Evolutionary conservation across 768 basidiomycete genomes (phyloP).

Genomic region (Russula vinacea): DNA sequence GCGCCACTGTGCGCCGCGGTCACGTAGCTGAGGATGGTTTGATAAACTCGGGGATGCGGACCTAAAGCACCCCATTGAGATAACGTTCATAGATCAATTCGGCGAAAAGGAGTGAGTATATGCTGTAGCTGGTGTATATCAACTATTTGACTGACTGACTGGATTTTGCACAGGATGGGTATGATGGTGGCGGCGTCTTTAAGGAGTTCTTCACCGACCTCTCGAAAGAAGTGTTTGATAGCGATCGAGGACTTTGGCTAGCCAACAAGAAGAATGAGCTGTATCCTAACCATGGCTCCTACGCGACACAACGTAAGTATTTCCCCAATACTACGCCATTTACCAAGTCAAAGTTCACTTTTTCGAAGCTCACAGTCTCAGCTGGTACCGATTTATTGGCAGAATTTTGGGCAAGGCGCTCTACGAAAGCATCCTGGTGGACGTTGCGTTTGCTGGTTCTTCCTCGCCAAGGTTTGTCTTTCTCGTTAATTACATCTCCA

Average conservation of each 20-base stretch:
- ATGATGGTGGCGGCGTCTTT: constrained; percentile 96
- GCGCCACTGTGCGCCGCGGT: constrained; percentile 63
- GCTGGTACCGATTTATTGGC: constrained; percentile 93
- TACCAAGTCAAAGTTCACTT: constrained; percentile 1
- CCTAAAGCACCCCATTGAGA: constrained; percentile 79
- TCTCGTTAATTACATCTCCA: not conserved
- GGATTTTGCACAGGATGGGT: constrained; percentile 55
- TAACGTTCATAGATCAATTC: constrained; percentile 90
- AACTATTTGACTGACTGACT: not conserved
- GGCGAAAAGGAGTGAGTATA: constrained; percentile 76
- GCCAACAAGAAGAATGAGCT: constrained; percentile 88
- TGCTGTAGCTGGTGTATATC: not conserved
- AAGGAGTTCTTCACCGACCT: constrained; percentile 96
- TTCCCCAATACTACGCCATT: not conserved
- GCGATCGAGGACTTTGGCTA: constrained; percentile 91
- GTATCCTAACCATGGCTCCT: constrained; percentile 90
- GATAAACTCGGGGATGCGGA: constrained; percentile 73
- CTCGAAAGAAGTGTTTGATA: constrained; percentile 92
- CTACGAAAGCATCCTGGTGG: constrained; percentile 93
- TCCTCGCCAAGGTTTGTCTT: constrained; percentile 70
- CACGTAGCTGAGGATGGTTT: constrained; percentile 90
- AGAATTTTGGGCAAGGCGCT: constrained; percentile 93
- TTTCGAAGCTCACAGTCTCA: constrained; percentile 67
- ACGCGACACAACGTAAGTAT: constrained; percentile 80
- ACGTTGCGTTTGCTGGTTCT: constrained; percentile 96